Evolutionary conservation across 139 green algal species (phyloP), one percentile per base, ranked within the genome.

Genomic region (Volvox reticuliferus): DNA sequence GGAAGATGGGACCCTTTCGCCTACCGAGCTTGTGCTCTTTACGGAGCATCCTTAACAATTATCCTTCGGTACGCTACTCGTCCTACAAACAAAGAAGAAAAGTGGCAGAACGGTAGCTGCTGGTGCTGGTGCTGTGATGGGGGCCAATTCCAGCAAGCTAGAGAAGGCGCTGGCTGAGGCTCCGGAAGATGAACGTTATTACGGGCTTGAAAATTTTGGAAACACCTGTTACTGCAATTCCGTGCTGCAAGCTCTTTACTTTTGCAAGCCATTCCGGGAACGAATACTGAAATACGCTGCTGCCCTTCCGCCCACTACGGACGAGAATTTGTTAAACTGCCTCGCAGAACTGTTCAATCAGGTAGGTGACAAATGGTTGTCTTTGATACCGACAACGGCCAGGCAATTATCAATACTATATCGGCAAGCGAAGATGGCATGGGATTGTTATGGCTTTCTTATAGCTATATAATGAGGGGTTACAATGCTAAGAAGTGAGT

Each of bases 151-250:
- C 30, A 96, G 92, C 86, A 96, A 96, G 79, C 91, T 98, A 20
- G 95, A 98, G 79, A 98, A 97, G 88, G 95, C 92, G 1, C 92
- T 99, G 1, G 93, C 93, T 2, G 97, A 97, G 33, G 92, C 96
- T 26, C 94, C 95, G 0, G 97, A 98, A 71, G 93, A 96, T 36
- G 98, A 99, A 94, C 94, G 96, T 67, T 99, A 98, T 91, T 99
- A 98, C 87, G 98, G 98, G 0, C 94, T 99, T 1, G 98, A 99
- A 90, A 99, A 99, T 93, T 99, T 99, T 91, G 98, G 98, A 36
- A 99, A 99, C 93, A 99, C 98, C 2, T 99, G 98, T 93, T 99
- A 99, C 90, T 97, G 93, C 93, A 99, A 99, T 95, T 97, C 91
- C 0, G 98, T 99, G 32, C 93, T 99, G 32, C 98, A 99, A 92